A percentile compares a stretch with the other conserved stretches of the same genome.
These are phyloP conservation scores for Phalaenopsis hybrid DNA, from an alignment of 116 monocot genomes.

Conservation along the genomic window DNA sequence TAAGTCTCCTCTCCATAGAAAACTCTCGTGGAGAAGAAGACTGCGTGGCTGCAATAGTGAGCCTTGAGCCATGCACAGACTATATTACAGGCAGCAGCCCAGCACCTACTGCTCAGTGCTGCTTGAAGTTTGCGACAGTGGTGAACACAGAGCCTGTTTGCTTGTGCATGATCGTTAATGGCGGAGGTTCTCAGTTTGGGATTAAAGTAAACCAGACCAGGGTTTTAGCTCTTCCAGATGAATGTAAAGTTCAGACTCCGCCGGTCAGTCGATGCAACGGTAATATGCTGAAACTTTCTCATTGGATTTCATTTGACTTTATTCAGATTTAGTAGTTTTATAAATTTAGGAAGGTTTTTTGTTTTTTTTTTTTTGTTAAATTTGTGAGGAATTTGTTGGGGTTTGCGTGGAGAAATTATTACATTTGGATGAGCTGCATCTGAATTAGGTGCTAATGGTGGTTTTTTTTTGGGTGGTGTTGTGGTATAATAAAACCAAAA, in stretches of 20 bases:
- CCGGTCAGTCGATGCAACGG: slow-evolving; percentile 14
- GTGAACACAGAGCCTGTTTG: slow-evolving; percentile 14
- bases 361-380: neutral
- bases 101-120: slow-evolving; percentile 12
- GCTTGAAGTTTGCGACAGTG: slow-evolving; percentile 15
- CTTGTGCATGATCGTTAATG: slow-evolving; percentile 17
- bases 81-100: slow-evolving; percentile 13
- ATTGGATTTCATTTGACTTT: too few species aligned
- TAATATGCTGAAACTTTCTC: neutral
- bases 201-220: slow-evolving; percentile 13
- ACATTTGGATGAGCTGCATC: too few species aligned
- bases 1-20: neutral
- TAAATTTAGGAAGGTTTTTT: neutral
- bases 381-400: too few species aligned
- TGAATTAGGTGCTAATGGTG: too few species aligned
- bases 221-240: slow-evolving; percentile 15
- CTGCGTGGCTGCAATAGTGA: slow-evolving; percentile 8
- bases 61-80: slow-evolving; percentile 11
- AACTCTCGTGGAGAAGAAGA: neutral
- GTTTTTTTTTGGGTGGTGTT: too few species aligned
- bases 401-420: too few species aligned
- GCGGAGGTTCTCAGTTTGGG: slow-evolving; percentile 11
- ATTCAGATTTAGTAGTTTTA: too few species aligned
- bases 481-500: too few species aligned
- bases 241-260: slow-evolving; percentile 17